These are phyloP conservation scores for Lepraria neglecta DNA, from an alignment of 495 filamentous ascomycete species.

Conservation along the genomic window DNA sequence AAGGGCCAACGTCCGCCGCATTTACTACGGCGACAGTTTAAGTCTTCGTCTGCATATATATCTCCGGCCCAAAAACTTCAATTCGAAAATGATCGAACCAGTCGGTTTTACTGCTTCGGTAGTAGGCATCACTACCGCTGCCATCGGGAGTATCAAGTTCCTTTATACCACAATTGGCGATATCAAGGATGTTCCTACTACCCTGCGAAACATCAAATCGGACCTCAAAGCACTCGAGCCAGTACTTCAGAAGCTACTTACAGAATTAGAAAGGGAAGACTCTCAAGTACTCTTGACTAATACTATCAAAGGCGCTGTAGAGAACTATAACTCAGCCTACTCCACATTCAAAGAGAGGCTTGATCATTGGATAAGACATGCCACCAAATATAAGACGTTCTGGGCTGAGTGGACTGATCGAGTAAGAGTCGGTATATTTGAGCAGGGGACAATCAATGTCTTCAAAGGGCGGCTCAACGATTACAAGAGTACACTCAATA, in stretches of 20 bases:
- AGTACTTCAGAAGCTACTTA: neutral
- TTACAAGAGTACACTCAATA: neutral
- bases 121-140: constrained; percentile 3
- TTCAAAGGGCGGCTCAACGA: constrained; percentile 2
- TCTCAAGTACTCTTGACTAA: neutral
- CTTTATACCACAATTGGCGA: neutral
- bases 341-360: neutral
- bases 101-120: neutral
- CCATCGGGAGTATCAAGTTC: neutral
- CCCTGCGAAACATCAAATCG: neutral
- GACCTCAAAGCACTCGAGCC: neutral
- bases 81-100: neutral
- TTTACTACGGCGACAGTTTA: too few species aligned
- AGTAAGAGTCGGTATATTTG: neutral
- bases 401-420: neutral
- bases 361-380: neutral
- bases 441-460: neutral
- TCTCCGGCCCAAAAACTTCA: too few species aligned
- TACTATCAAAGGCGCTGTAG: neutral
- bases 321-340: neutral
- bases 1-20: too few species aligned
- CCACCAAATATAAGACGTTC: neutral
- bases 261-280: neutral
- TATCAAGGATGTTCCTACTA: neutral
- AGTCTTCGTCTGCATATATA: too few species aligned